phyloP scores from a whole-genome alignment of 805 yeast genomes.

The Yamadazyma phyllophila region DNA sequence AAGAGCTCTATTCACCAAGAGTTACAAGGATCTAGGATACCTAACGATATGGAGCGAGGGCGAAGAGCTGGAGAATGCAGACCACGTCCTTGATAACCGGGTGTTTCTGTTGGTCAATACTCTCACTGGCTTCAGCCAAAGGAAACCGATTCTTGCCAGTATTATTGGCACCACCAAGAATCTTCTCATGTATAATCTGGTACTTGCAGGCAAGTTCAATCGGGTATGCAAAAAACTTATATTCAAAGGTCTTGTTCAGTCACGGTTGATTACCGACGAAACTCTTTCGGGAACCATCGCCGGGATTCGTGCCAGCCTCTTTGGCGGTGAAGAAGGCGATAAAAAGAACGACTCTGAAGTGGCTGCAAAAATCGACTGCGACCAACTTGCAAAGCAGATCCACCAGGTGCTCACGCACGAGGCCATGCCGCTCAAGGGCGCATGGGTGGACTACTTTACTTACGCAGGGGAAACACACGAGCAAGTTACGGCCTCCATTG shows the following conservation, averaged over 20 bases:
- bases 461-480: slow-evolving; percentile 18
- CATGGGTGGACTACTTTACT: slow-evolving; percentile 4
- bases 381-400: slow-evolving; percentile 15
- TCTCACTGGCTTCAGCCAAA: slow-evolving; percentile 11
- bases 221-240: slow-evolving; percentile 11
- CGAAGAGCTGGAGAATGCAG: not conserved
- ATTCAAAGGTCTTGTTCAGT: slow-evolving; percentile 10
- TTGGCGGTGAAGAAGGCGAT: not conserved
- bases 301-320: slow-evolving; percentile 7
- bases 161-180: slow-evolving; percentile 1
- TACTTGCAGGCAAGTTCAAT: slow-evolving; percentile 9
- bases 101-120: slow-evolving; percentile 11
- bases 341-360: not conserved
- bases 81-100: slow-evolving; percentile 8
- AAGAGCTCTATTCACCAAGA: slow-evolving; percentile 8
- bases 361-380: not conserved
- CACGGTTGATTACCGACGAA: slow-evolving; percentile 13
- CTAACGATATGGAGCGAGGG: slow-evolving; percentile 11
- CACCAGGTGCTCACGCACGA: slow-evolving; percentile 11
- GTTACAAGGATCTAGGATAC: slow-evolving; percentile 15
- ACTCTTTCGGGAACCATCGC: slow-evolving; percentile 6
- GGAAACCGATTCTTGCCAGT: slow-evolving; percentile 13
- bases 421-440: slow-evolving; percentile 5
- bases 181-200: slow-evolving; percentile 4
- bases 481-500: slow-evolving; percentile 17